Evolutionary conservation across 495 filamentous ascomycete species (phyloP), one percentile per base, ranked within the genome.

Genomic region (Aspergillus diversus): DNA sequence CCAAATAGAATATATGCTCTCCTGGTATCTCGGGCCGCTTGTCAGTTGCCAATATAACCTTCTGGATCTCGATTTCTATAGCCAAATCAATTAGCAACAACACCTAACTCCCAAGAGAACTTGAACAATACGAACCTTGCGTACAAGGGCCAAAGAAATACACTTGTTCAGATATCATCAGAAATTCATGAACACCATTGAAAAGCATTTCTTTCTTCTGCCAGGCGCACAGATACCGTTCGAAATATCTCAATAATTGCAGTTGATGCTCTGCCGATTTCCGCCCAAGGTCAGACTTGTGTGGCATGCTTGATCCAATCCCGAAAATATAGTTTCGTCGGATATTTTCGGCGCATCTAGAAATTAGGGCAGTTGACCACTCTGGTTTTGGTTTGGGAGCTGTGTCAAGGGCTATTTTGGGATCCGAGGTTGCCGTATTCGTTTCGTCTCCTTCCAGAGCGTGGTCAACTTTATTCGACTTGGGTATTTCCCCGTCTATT

Each of bases 111-210:
- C 21, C 11, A 34, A 60, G 50, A 7, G 12, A 15, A 15, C 0
- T n/a, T 12, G 13, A 49, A n/a, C 16, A 21, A 33, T 60, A 54
- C 58, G 21, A 17, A 61, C 59, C 42, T 49, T 60, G 58, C 27
- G 46, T 13, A 13, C 51, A 61, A 5, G 59, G 47, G 33, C 43
- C 50, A 15, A 56, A 13, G 5, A 61, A 8, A 0, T 33, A 13
- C 7, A 37, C 27, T n/a, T 42, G 51, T n/a, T 49, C 31, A n/a
- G 59, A 49, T 3, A 56, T 13, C 15, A 56, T 33, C 32, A 55
- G 17, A 0, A 42, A 55, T 39, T 61, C 59, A n/a, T 49, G 59
- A 32, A 55, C 37, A 49, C 31, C 49, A 13, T n/a, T 55, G 27
- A 61, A 15, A 33, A 56, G 35, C 49, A 21, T 35, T 13, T 51